Base-by-base conservation (phyloP, 169 alveolate species). In the Cryptosporidium sp. region DNA sequence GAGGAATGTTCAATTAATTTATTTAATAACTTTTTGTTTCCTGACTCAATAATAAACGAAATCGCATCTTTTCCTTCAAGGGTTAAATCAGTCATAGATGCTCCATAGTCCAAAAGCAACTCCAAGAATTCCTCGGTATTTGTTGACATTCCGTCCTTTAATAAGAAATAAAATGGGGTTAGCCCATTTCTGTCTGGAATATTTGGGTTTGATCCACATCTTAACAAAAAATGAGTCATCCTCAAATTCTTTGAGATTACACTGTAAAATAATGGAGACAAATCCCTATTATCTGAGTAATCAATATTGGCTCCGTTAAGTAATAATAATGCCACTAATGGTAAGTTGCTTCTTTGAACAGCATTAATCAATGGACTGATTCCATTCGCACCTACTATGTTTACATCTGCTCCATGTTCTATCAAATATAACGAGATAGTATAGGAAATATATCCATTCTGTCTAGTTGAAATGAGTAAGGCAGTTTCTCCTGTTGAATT, bases 201-300 rank as follows among this genome's bases (percentile, higher is more conserved):
- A 39, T 80, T 80, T 31, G 89, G 89, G 70, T 67, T 65, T 12
- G 89, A 60, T 33, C 89, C 89, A 29, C 89, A 80, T 31, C 9
- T 60, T 37, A 80, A 37, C 16, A 80, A 31, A 48, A 80, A 80
- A 33, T 80, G 73, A n/a, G 89, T 31, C 69, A 80, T 80, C 23
- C 62, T 65, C 67, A 80, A 33, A 42, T 80, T 53, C 16, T 67
- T 26, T 44, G 68, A 26, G 23, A 62, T 60, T 18, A 80, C 75
- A 65, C 89, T 80, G 52, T 80, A 75, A 39, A 80, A 65, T 18
- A 80, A 42, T 33, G 89, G 89, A 29, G 89, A 44, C 10, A 62
- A 26, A 39, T 80, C 89, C 4, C 45, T 18, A 18, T 80, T 80
- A 21, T 80, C 89, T 21, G 89, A 60, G 37, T 29, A 29, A n/a